Percentiles rank a stretch among this genome's conserved stretches.
Conservation (phyloP, 139 green algal species). For the Chlorella sorokiniana region DNA sequence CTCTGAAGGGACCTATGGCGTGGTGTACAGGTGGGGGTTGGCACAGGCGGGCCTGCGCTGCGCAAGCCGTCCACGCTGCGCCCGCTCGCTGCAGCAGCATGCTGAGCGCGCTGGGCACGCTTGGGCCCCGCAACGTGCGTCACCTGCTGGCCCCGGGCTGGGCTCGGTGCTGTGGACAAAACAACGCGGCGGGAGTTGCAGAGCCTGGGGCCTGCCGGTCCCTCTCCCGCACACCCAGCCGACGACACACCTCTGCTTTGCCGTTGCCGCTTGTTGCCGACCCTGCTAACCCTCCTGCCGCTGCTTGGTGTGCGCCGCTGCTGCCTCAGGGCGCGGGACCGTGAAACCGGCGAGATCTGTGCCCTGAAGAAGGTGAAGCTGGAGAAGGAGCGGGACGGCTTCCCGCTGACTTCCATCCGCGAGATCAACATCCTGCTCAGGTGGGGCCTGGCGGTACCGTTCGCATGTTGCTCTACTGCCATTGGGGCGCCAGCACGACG, state of each 20-base stretch:
- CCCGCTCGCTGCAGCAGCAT: background rate
- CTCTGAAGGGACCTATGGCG: conserved; percentile 88
- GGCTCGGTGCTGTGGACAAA: too few relatives aligned
- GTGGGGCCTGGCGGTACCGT: too few relatives aligned
- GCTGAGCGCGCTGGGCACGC: background rate
- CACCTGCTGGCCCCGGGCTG: too few relatives aligned
- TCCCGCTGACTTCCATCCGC: conserved; percentile 93
- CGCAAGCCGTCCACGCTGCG: background rate
- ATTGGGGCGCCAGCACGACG: too few relatives aligned
- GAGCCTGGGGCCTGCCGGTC: too few relatives aligned
- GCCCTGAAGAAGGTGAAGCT: conserved; percentile 96
- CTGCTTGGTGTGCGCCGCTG: background rate
- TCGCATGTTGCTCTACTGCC: too few relatives aligned
- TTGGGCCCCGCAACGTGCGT: too few relatives aligned
- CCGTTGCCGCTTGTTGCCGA: too few relatives aligned
- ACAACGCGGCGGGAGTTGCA: too few relatives aligned
- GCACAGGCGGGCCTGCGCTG: background rate
- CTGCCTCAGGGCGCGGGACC: conserved; percentile 67
- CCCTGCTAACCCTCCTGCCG: background rate
- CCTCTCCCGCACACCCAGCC: background rate
- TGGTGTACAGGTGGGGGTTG: conserved; percentile 77
- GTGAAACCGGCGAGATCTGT: conserved; percentile 74
- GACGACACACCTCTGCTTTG: too few relatives aligned
- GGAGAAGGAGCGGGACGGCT: conserved; percentile 91
- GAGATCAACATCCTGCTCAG: conserved; percentile 98